A percentile compares a stretch with the other conserved stretches of the same genome.
Conservation (phyloP, 768 basidiomycete genomes). For the Lyophyllum atratum region DNA sequence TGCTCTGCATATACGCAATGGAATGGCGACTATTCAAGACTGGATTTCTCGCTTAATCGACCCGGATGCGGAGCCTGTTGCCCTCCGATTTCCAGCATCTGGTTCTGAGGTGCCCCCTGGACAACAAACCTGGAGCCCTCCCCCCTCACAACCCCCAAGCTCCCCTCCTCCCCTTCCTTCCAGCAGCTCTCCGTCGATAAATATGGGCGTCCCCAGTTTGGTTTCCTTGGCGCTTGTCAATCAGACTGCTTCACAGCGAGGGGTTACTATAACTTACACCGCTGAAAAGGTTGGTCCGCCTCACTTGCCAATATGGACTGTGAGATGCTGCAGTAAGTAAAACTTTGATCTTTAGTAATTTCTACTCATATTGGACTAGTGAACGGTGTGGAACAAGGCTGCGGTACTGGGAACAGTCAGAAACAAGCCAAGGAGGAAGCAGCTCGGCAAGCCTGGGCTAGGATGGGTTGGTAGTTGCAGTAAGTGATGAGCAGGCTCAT, state of each 20-base stretch:
- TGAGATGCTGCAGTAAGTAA: constrained; percentile 51
- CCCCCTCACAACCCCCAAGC: constrained; percentile 27
- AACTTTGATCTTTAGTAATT: background rate
- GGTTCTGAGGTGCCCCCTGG: constrained; percentile 6
- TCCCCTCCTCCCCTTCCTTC: constrained; percentile 37
- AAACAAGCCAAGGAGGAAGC: constrained; percentile 72
- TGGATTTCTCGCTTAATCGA: constrained; percentile 65
- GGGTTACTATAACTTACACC: constrained; percentile 45
- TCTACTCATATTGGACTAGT: constrained; percentile 36
- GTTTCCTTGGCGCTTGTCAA: constrained; percentile 52
- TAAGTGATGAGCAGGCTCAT: constrained; percentile 11
- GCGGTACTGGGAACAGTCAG: constrained; percentile 57
- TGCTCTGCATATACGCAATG: constrained; percentile 63
- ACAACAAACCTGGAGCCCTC: constrained; percentile 15
- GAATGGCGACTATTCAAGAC: constrained; percentile 45
- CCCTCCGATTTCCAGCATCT: constrained; percentile 7
- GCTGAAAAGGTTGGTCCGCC: constrained; percentile 49
- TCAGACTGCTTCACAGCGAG: constrained; percentile 53
- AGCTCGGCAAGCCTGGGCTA: constrained; percentile 54
- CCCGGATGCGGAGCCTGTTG: constrained; percentile 33
- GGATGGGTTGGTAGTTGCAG: constrained; percentile 51
- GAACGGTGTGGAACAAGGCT: constrained; percentile 48
- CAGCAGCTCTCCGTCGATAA: constrained; percentile 9
- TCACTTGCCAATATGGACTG: constrained; percentile 60
- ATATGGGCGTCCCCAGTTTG: constrained; percentile 18